These are phyloP conservation scores for Luzula sylvatica DNA, from an alignment of 176 grass and related monocot species.

Conservation along the genomic window DNA sequence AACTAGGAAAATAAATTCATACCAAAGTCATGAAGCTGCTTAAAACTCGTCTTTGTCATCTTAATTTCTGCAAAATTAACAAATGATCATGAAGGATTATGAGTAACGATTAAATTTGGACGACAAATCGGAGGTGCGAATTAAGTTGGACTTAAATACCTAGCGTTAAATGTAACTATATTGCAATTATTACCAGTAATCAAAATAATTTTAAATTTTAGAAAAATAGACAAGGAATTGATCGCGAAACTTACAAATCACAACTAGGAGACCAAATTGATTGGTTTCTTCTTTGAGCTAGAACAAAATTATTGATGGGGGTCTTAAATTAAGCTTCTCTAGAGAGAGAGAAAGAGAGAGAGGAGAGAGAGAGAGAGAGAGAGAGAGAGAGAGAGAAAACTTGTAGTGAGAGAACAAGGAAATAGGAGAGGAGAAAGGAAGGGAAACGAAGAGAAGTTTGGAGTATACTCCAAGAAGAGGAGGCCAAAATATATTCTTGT, in stretches of 20 bases:
- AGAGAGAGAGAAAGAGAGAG: constrained; percentile 4
- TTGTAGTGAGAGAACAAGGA: no score
- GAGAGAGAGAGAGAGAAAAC: background rate
- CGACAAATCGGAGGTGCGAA: background rate
- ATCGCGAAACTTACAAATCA: background rate
- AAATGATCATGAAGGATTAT: background rate
- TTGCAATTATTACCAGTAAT: no score
- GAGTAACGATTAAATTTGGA: background rate
- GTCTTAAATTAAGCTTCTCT: no score
- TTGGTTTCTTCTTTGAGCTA: no score
- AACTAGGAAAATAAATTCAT: background rate
- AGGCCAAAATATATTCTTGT: no score
- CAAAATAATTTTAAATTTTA: no score
- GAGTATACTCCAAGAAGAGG: no score
- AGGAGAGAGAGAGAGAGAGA: constrained; percentile 4
- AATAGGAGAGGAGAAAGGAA: no score
- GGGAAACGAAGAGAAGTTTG: no score
- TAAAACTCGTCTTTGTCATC: constrained; percentile 31
- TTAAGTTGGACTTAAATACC: no score
- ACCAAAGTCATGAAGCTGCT: constrained; percentile 29
- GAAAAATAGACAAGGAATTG: background rate
- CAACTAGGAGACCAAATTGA: background rate
- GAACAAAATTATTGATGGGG: no score
- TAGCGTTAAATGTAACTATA: no score
- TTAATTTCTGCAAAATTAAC: background rate